These are phyloP conservation scores for Chaetomium sp. DNA, from an alignment of 2,329 filamentous ascomycete species.

Conservation along the genomic window DNA sequence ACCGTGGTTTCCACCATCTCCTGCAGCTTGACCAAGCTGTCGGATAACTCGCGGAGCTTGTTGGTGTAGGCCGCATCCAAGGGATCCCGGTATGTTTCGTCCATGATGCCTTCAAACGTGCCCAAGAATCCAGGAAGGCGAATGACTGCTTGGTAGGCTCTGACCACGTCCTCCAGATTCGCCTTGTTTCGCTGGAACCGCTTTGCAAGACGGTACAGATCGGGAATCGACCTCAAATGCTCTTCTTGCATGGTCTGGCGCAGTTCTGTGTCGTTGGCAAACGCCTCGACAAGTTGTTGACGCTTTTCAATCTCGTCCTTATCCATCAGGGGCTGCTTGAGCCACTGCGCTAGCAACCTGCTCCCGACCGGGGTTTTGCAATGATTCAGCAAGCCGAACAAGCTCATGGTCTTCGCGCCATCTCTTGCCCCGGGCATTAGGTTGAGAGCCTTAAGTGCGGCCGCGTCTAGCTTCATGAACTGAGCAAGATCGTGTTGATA, in stretches of 20 bases:
- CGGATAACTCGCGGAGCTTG: slow-evolving; percentile 69
- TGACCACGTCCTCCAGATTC: slow-evolving; percentile 89
- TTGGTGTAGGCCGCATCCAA: slow-evolving; percentile 81
- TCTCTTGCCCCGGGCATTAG: slow-evolving; percentile 94
- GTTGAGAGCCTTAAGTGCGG: slow-evolving; percentile 88
- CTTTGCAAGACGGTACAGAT: slow-evolving; percentile 88
- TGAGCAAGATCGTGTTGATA: slow-evolving; percentile 96
- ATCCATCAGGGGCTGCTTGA: slow-evolving; percentile 96
- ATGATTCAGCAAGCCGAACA: slow-evolving; percentile 90
- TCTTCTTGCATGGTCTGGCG: slow-evolving; percentile 96
- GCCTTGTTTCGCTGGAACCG: slow-evolving; percentile 89
- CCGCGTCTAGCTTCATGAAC: slow-evolving; percentile 97
- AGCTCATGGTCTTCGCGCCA: slow-evolving; percentile 93
- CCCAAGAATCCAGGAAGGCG: slow-evolving; percentile 83
- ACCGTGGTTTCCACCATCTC: slow-evolving; percentile 99
- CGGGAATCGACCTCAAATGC: slow-evolving; percentile 85
- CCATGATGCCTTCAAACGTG: slow-evolving; percentile 89
- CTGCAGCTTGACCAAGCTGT: slow-evolving; percentile 76
- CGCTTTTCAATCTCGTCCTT: slow-evolving; percentile 81
- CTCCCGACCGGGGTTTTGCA: slow-evolving; percentile 96
- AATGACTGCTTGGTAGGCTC: slow-evolving; percentile 91
- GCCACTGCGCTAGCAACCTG: slow-evolving; percentile 84
- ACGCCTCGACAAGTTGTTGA: slow-evolving; percentile 91
- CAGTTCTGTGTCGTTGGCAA: slow-evolving; percentile 85
- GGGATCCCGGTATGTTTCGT: slow-evolving; percentile 83